Base-by-base conservation (phyloP, 2,329 filamentous ascomycete species). In the Fusarium penzigii region DNA sequence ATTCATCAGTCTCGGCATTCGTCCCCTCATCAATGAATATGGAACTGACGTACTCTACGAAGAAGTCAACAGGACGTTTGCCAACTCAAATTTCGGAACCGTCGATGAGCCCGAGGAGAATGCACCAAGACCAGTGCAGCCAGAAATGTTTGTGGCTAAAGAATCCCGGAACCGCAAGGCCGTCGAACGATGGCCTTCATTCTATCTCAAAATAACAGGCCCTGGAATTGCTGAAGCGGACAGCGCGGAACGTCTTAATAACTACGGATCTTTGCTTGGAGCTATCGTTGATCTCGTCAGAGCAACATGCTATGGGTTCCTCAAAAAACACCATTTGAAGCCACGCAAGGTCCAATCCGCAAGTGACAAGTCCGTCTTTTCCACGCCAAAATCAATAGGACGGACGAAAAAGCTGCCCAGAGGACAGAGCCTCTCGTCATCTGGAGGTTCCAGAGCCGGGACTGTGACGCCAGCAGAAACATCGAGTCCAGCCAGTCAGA, bases 171-270 rank as follows among this genome's bases (percentile, higher is more conserved):
- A 63, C 70, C 72, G 12, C 79, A 65, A 90, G 66, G 79, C 85
- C 0, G 75, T 92, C 10, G 91, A 97, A 64, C 82, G 84, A 46
- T 94, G 90, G 85, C 92, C 93, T 0, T 93, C 93, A 86, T 97
- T 96, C 64, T 88, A 86, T 62, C 72, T 97, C n/a, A 83, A 83
- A 29, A 81, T 96, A 36, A 42, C 72, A 77, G 2, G 63, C 80
- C 39, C 49, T 17, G 48, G 43, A 42, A 49, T 51, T 11, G 54
- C 63, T 2, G 69, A 71, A n/a, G 29, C 69, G 2, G 70, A 76
- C n/a, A 68, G 71, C 16, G 49, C 66, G 6, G 67, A 72, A 17
- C 58, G 67, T 2, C 65, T 82, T 2, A 73, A 79, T 47, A 74
- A 79, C 12, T 74, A 75, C 29, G 68, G 75, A 1, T 75, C 72